Evolutionary conservation across 2,329 filamentous ascomycete species (phyloP), one percentile per base, ranked within the genome.

Genomic region (Colletotrichum sublineola): DNA sequence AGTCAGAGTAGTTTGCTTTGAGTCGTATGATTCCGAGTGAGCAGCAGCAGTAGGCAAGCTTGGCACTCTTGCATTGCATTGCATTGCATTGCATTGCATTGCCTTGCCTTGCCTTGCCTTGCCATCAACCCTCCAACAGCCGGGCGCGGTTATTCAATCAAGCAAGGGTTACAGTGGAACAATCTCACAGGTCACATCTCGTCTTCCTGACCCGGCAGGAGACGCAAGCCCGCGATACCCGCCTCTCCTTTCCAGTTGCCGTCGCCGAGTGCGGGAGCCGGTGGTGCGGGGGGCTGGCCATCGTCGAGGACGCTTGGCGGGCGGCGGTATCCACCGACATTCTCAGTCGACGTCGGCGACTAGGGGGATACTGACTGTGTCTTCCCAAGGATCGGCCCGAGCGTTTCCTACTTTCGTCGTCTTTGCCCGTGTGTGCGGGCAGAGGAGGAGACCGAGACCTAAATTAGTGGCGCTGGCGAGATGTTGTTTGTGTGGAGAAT

Each of bases 191-290:
- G 73, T 81, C 78, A 58, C 79, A 80, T 76, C 77, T 74, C 40
- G 78, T 79, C 76, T 80, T 80, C 66, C 79, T 77, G 62, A 75
- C 74, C 42, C 79, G 78, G 70, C 79, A 80, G 33, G 79, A 78
- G 46, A 80, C 66, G 68, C 79, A 80, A 8, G 79, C 79, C 52
- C 79, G 75, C 53, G 78, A 80, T 46, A 80, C 78, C 67, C 79
- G 76, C 74, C 80, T 79, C 38, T 72, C 76, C 50, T 75, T 76
- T 31, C 66, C 69, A 72, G 60, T 69, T 42, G 69, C 69, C 69
- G 69, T 44, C 42, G n/a, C 50, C 38, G 60, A 40, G 33, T 68
- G 69, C n/a, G 69, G 38, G 24, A 60, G 18, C 20, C 60, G 66
- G 66, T 58, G 57, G 53, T 44, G 56, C 33, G 69, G 52, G 52